Evolutionary conservation across 2,329 filamentous ascomycete species (phyloP).

Genomic region (Aspergillus nomiae): DNA sequence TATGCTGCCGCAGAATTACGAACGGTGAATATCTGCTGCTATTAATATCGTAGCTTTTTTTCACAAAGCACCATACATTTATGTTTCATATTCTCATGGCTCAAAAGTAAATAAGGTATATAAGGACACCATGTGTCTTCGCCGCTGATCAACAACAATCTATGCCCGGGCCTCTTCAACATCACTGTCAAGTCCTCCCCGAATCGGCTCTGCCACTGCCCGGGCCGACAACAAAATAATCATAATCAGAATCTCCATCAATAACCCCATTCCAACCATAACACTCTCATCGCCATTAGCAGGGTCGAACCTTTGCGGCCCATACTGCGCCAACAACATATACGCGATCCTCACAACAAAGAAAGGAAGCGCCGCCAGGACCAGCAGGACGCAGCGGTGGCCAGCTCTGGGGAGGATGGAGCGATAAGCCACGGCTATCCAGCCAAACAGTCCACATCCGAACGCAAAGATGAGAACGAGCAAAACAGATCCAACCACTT

Average conservation of each 20-base stretch:
- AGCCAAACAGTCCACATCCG: constrained; percentile 23
- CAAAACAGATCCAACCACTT: constrained; percentile 21
- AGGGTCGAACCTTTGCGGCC: constrained; percentile 19
- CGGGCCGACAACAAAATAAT: constrained; percentile 23
- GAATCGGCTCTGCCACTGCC: constrained; percentile 25
- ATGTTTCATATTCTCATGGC: neutral
- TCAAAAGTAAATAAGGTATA: neutral
- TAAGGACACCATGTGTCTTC: neutral
- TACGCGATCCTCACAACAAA: constrained; percentile 25
- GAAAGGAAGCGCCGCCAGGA: constrained; percentile 23
- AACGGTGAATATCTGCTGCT: neutral
- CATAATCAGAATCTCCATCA: constrained; percentile 29
- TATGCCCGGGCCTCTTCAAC: neutral
- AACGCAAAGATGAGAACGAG: constrained; percentile 26
- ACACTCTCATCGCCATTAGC: constrained; percentile 17
- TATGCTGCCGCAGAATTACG: constrained; percentile 22
- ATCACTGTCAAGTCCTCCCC: neutral
- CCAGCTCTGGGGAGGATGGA: constrained; percentile 20
- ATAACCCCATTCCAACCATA: constrained; percentile 25
- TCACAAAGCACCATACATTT: neutral
- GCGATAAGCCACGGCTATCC: constrained; percentile 22
- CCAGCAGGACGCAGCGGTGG: constrained; percentile 21
- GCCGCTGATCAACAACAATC: neutral
- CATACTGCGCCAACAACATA: constrained; percentile 25
- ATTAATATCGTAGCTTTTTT: neutral